These are phyloP conservation scores for Aureobasidium melanogenum DNA, from an alignment of 2,329 filamentous ascomycete species.

Conservation along the genomic window DNA sequence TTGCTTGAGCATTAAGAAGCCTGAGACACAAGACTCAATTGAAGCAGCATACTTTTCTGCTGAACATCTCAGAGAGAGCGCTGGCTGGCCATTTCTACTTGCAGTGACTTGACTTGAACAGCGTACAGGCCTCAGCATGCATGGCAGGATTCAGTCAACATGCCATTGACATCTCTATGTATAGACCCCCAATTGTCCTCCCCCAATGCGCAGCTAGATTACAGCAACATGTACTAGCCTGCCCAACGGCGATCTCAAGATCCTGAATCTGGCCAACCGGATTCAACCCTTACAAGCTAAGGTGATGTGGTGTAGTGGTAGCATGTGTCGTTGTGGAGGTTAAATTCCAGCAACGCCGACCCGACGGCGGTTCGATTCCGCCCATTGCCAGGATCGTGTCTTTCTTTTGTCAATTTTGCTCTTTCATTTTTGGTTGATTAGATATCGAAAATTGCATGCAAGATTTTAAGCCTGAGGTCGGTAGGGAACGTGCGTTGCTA, in stretches of 20 bases:
- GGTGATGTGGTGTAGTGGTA: constrained; percentile 2
- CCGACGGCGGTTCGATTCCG: constrained; percentile 1
- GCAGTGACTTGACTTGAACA: neutral
- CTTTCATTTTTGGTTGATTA: neutral
- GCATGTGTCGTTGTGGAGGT: constrained; percentile 1
- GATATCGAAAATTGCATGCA: neutral
- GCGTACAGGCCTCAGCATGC: too few relatives aligned
- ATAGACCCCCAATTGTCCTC: too few relatives aligned
- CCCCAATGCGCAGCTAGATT: neutral
- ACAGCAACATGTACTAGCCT: neutral
- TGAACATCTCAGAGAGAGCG: neutral
- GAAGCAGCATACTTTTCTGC: neutral
- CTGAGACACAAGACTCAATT: neutral
- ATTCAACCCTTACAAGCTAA: constrained; percentile 1
- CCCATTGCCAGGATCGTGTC: neutral
- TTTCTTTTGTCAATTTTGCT: neutral
- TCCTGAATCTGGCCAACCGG: neutral
- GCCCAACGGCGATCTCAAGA: neutral
- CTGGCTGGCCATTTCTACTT: neutral
- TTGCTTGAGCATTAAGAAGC: too few relatives aligned
- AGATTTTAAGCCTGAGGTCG: neutral
- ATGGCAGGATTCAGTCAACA: neutral
- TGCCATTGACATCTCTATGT: neutral
- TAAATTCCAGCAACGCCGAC: neutral
- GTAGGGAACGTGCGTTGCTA: neutral